Conservation (phyloP, 371 early-diverging fungal species). For the Mortierella sp. region DNA sequence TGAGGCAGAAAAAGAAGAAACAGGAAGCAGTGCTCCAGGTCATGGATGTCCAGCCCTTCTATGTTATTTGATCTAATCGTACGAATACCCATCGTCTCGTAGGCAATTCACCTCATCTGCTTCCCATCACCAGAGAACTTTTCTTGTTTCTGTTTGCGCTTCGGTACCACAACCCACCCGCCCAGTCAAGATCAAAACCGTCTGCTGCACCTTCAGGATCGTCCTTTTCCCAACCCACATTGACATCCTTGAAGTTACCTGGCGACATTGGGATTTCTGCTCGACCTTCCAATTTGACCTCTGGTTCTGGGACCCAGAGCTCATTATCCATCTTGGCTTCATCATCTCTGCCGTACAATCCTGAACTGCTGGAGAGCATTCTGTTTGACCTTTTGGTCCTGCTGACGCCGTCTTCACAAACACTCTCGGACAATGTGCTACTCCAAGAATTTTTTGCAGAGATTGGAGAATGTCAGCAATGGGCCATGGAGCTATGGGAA, state of each 20-base stretch:
- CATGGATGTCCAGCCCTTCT: too few species aligned
- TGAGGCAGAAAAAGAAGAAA: too few species aligned
- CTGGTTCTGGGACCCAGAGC: background rate
- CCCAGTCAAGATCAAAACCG: background rate
- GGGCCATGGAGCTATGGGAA: conserved; percentile 50
- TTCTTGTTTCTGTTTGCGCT: conserved; percentile 42
- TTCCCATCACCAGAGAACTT: conserved; percentile 38
- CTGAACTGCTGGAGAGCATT: conserved; percentile 27
- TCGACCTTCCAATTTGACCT: background rate
- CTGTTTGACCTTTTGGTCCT: conserved; percentile 40
- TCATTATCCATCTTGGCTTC: background rate
- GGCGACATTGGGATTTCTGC: conserved; percentile 5
- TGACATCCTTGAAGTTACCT: conserved; percentile 27
- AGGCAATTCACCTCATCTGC: conserved; percentile 42
- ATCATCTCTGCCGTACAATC: conserved; percentile 9
- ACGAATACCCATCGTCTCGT: background rate
- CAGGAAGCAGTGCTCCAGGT: too few species aligned
- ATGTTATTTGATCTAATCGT: too few species aligned
- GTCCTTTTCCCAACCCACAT: conserved; percentile 11
- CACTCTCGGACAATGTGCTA: conserved; percentile 32
- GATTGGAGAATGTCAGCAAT: conserved; percentile 37
- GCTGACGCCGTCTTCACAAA: conserved; percentile 26
- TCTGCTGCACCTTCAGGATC: conserved; percentile 4
- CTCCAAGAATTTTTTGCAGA: conserved; percentile 38
- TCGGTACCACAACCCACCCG: conserved; percentile 34